phyloP scores from a whole-genome alignment of 768 basidiomycete species.

The Russula dissimulans region DNA sequence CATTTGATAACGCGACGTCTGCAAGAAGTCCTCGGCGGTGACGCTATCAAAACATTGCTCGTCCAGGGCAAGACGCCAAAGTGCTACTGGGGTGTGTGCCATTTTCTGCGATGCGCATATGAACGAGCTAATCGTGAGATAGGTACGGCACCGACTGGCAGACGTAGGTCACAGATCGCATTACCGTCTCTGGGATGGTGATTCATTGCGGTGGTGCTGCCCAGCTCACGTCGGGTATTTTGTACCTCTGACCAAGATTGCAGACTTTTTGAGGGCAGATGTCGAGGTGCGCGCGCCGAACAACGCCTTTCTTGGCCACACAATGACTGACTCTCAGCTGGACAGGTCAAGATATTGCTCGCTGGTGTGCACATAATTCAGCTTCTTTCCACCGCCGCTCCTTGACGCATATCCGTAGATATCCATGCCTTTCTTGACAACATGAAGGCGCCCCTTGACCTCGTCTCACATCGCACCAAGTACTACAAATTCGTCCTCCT shows the following conservation, averaged over 20 bases:
- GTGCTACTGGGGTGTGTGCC: constrained; percentile 81
- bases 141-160: constrained; percentile 91
- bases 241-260: constrained; percentile 89
- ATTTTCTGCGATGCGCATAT: neutral
- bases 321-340: constrained; percentile 4
- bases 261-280: constrained; percentile 90
- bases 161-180: constrained; percentile 51
- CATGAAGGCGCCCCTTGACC: constrained; percentile 88
- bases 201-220: neutral
- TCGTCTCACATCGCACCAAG: constrained; percentile 76
- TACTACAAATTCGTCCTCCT: constrained; percentile 83
- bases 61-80: constrained; percentile 67
- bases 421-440: constrained; percentile 98
- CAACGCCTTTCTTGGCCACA: constrained; percentile 19
- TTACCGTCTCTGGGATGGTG: neutral
- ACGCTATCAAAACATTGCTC: constrained; percentile 72
- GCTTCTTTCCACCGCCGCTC: neutral
- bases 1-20: constrained; percentile 78
- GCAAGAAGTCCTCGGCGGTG: constrained; percentile 82
- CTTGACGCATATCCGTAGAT: constrained; percentile 37
- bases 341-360: constrained; percentile 66
- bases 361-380: constrained; percentile 43
- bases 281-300: constrained; percentile 50
- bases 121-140: neutral
- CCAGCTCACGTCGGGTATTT: constrained; percentile 97